Evolutionary conservation across 768 basidiomycete genomes (phyloP), one percentile per base, ranked within the genome.

Genomic region (Cantharellus anzutake): DNA sequence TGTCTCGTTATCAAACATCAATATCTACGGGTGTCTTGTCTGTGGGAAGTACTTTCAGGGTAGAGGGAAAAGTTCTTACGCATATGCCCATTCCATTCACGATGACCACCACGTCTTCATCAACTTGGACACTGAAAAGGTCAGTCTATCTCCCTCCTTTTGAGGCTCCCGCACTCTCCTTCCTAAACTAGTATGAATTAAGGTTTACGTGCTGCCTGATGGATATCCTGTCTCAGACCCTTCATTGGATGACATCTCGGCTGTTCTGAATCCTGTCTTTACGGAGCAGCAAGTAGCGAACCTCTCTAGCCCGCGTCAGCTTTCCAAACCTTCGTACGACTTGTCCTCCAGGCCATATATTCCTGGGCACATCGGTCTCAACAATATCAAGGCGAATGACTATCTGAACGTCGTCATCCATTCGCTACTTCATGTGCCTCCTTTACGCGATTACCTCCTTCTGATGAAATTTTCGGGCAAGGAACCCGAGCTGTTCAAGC

Each of bases 31-130:
- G 41, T 99, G 96, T 69, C 80, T 99, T 58, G 93, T 98, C 14
- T 93, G 90, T 69, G 96, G 96, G 59, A 98, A 96, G 73, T 99
- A 97, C 70, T 98, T 96, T 68, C 94, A 98, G 76, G 96, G 96
- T 35, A 77, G 96, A 66, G 94, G 96, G 41, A 83, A 84, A 63
- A 88, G 78, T 51, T 91, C 91, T 60, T 92, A 91, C 68, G 96
- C 96, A 34, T 99, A 96, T 71, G 81, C 91, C 14, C 96, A 99
- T 72, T 86, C 92, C 52, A 93, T 99, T 63, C 89, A 93, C 67
- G 91, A 98, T 61, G 93, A 96, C 71, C 93, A 99, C 68, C 92
- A 98, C 67, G 96, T 98, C 60, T 99, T 92, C 76, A 87, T 99
- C 66, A 92, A 98, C 71, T 77, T 98, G 40, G 84, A 87, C 66